Conservation (phyloP, 2,329 filamentous ascomycete genomes). For the Fusarium denticulatum region DNA sequence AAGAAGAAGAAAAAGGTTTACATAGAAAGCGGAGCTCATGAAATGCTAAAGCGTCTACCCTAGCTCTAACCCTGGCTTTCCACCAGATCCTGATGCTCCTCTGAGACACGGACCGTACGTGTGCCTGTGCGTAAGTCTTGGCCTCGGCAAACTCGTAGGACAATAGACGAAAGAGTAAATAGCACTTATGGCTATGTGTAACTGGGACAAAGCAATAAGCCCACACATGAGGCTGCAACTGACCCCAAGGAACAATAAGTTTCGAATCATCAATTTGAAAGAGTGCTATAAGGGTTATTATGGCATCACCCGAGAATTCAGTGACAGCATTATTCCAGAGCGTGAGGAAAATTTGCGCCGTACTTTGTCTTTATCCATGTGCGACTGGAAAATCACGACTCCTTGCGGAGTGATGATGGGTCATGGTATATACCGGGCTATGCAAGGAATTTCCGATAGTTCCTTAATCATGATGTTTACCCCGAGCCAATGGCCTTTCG, state of each 20-base stretch:
- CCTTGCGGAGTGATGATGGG: background rate
- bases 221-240: constrained; percentile 3
- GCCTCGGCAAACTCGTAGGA: constrained; percentile 5
- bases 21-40: background rate
- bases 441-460: background rate
- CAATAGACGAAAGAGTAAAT: background rate
- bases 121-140: constrained; percentile 5
- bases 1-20: background rate
- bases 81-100: background rate
- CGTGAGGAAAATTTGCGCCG: background rate
- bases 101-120: constrained; percentile 22
- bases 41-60: background rate
- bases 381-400: background rate
- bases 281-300: background rate
- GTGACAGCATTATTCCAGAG: background rate
- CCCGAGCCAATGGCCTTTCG: background rate
- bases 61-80: background rate
- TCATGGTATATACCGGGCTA: background rate
- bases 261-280: background rate
- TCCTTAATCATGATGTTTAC: background rate
- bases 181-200: constrained; percentile 1
- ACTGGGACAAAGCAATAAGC: background rate
- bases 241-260: background rate
- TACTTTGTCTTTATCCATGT: background rate
- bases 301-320: background rate